Base-by-base conservation (phyloP, 768 basidiomycete species). In the Arthromyces matolae region DNA sequence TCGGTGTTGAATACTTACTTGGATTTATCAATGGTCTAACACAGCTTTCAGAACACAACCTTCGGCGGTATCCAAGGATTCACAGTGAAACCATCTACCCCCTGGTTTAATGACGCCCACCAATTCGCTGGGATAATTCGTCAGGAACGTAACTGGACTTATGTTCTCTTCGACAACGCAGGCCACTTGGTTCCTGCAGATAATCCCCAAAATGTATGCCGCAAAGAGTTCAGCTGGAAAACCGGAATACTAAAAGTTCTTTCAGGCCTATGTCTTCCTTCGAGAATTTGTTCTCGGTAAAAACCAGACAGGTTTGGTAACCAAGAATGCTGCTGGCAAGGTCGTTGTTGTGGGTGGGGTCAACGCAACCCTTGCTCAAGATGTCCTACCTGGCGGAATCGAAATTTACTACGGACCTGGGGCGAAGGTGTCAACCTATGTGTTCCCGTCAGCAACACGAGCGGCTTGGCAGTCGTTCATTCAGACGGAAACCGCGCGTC, bases 11-110 rank as follows among this genome's bases (percentile, higher is more conserved):
- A 13, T 8, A 43, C 8, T 10, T 19, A 27, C 10, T 10, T 7
- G 41, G 2, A 14, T 34, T 16, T 22, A 23, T 28, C 22, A 40
- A 42, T 47, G 19, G 57, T 48, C 50, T 4, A 27, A 14, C 40
- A 16, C 7, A 16, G 16, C 24, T 50, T 45, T 0, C 42, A 87
- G 83, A 89, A 89, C 56, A 86, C 85, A 20, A 87, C 87, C 0
- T 89, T 88, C 53, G 86, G 84, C 20, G 86, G 84, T 5, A 80
- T 82, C 34, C 83, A 80, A 63, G 87, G 87, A 3, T 89, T 89
- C 61, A 80, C 82, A 3, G 71, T 78, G 38, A 72, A 75, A 48
- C 87, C 87, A 0, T 75, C 80, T 2, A 88, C 87, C 0, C 76
- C 80, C 0, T 89, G 85, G 84, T 67, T 64, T 45, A 79, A 81